Evolutionary conservation across 805 yeast genomes (phyloP).

Genomic region (Saccharomycopsis fodiens): DNA sequence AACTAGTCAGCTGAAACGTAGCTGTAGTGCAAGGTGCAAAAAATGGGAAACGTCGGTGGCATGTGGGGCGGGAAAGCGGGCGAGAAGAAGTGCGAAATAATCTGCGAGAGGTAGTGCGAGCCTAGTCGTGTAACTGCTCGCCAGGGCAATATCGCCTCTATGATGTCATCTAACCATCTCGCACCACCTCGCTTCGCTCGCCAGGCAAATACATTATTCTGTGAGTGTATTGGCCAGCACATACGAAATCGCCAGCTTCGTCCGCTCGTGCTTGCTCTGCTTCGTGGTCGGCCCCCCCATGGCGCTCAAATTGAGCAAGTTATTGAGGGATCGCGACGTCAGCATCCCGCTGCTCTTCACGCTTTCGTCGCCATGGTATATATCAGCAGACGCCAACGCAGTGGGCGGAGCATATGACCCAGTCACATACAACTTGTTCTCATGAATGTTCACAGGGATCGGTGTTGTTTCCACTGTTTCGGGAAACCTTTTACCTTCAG

Average conservation of each 20-base stretch:
- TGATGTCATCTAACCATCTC: no score
- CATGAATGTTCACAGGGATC: conserved; percentile 19
- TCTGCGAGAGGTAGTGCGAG: no score
- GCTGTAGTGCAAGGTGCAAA: no score
- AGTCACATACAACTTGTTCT: conserved; percentile 15
- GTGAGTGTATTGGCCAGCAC: conserved; percentile 16
- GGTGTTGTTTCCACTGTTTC: conserved; percentile 18
- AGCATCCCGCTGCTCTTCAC: conserved; percentile 7
- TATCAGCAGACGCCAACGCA: conserved; percentile 10
- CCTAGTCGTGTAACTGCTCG: no score
- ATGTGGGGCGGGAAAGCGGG: no score
- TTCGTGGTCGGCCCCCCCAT: neutral
- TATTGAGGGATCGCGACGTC: conserved; percentile 19
- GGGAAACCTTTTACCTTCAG: conserved; percentile 14
- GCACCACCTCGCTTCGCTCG: no score
- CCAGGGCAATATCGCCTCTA: no score
- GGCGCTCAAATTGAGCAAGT: conserved; percentile 14
- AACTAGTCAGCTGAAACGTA: no score
- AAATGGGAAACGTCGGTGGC: no score
- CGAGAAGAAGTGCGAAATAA: no score
- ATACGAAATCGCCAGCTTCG: conserved; percentile 16
- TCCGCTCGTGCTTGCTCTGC: conserved; percentile 13
- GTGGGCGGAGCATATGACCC: conserved; percentile 1
- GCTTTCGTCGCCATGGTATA: neutral
- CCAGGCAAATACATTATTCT: no score